Base-by-base conservation (phyloP, 1,284 basidiomycete genomes). In the Moniliophthora roreri region DNA sequence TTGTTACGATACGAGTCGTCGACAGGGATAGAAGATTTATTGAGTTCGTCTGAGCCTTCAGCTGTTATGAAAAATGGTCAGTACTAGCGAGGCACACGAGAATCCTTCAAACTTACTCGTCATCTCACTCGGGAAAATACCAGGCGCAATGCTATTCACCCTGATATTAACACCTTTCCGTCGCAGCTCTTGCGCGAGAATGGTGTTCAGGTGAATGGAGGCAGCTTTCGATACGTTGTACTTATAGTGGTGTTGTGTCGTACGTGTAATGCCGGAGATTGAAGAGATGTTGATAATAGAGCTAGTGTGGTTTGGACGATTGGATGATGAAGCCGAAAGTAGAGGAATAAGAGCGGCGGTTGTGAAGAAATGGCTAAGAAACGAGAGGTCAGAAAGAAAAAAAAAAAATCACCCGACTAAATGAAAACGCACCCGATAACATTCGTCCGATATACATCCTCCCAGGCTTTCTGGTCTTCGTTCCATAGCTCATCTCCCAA, bases 101-200 rank as follows among this genome's bases (percentile, higher is more conserved):
- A 24, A 18, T 58, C 53, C 15, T 47, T 20, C 21, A 57, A 18
- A 32, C 28, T 6, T 32, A 32, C 28, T 32, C 6, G 44, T 46
- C 67, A 66, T 65, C 63, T 69, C 68, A 38, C 55, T 63, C 42
- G 60, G 56, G 37, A 65, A 69, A 7, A 66, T 28, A 0, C 70
- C 72, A 1, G 71, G 69, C 4, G 69, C 63, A 35, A 74, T 71
- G 9, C 60, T 55, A 56, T 67, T 65, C 16, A 69, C 62, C 4
- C 62, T 65, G 11, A 69, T 55, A 0, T 68, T 63, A 13, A 66
- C 64, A 1, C 63, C 66, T 26, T 68, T 64, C 21, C 66, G 54
- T 21, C 64, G 67, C 38, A 75, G 67, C 18, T 75, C 73, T 3
- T 61, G 62, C 1, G 63, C 60, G 8, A 73, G 56, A 45, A 69